Evolutionary conservation across 306 rosid genomes (phyloP).

Genomic region (Ammopiptanthus mongolicus): DNA sequence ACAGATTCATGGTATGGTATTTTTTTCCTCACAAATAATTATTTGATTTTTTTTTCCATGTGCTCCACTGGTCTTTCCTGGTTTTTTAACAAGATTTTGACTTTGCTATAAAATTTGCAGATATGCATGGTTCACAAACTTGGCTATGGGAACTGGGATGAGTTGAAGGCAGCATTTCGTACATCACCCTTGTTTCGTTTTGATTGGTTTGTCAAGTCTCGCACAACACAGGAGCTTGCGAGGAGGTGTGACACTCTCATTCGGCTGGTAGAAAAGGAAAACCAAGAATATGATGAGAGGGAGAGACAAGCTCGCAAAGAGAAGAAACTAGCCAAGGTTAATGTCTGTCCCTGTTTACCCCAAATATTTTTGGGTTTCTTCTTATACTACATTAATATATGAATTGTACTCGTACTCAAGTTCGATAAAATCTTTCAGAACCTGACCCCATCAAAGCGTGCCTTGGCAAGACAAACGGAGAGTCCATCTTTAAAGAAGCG

Average conservation of each 20-base stretch:
- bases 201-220: slow-evolving; percentile 99
- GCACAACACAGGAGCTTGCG: slow-evolving; percentile 98
- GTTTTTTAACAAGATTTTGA: background rate
- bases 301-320: slow-evolving; percentile 99
- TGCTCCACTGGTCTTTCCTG: background rate
- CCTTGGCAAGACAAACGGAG: slow-evolving; percentile 74
- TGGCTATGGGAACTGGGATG: slow-evolving; percentile 99
- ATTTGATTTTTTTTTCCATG: background rate
- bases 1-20: slow-evolving; percentile 75
- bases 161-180: slow-evolving; percentile 94
- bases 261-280: slow-evolving; percentile 95
- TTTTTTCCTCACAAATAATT: background rate
- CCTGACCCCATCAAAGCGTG: slow-evolving; percentile 86
- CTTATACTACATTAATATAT: background rate
- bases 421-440: slow-evolving; percentile 45
- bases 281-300: slow-evolving; percentile 97
- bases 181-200: slow-evolving; percentile 95
- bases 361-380: background rate
- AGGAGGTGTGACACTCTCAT: slow-evolving; percentile 97
- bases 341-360: background rate
- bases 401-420: background rate
- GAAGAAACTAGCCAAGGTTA: slow-evolving; percentile 97
- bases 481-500: slow-evolving; percentile 72
- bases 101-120: slow-evolving; percentile 34
- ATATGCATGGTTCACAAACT: slow-evolving; percentile 98